Percentiles rank a stretch among this genome's conserved stretches.
Conservation (phyloP, 2,329 filamentous ascomycete species). For the Aaosphaeria pasadenensis region DNA sequence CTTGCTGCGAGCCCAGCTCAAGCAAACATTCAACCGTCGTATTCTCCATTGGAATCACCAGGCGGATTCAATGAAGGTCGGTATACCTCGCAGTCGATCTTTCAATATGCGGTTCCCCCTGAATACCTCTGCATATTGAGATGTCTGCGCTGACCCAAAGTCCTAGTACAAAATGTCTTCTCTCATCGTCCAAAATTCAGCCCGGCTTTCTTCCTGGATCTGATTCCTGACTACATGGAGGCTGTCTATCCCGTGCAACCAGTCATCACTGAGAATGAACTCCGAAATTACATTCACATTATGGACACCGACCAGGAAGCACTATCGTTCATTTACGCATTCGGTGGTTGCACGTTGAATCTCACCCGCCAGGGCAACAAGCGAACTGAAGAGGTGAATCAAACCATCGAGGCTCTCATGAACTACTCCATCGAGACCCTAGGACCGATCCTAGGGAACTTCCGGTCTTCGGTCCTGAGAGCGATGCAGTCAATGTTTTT, state of each 20-base stretch:
- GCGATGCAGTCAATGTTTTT: constrained; percentile 54
- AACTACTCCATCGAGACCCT: constrained; percentile 36
- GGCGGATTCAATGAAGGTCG: too few relatives aligned
- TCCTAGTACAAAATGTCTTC: too few relatives aligned
- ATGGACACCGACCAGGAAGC: constrained; percentile 41
- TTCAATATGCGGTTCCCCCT: too few relatives aligned
- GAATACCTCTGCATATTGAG: too few relatives aligned
- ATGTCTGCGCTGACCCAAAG: too few relatives aligned
- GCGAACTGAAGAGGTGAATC: constrained; percentile 28
- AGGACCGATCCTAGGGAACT: constrained; percentile 37
- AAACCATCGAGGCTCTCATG: constrained; percentile 31
- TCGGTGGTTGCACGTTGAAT: constrained; percentile 46
- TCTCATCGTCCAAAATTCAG: constrained; percentile 8
- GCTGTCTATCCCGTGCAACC: constrained; percentile 49
- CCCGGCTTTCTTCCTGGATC: constrained; percentile 39
- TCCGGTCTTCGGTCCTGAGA: constrained; percentile 43
- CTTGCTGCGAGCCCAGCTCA: constrained; percentile 17
- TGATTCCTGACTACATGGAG: constrained; percentile 44
- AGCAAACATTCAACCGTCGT: background rate
- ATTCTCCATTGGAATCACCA: too few relatives aligned
- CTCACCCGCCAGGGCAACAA: constrained; percentile 36
- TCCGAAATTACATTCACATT: constrained; percentile 29
- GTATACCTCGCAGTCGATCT: too few relatives aligned
- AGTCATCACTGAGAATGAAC: constrained; percentile 42
- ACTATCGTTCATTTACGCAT: constrained; percentile 44